Evolutionary conservation across 2,329 filamentous ascomycete genomes (phyloP).

Genomic region (Fusarium chaquense): DNA sequence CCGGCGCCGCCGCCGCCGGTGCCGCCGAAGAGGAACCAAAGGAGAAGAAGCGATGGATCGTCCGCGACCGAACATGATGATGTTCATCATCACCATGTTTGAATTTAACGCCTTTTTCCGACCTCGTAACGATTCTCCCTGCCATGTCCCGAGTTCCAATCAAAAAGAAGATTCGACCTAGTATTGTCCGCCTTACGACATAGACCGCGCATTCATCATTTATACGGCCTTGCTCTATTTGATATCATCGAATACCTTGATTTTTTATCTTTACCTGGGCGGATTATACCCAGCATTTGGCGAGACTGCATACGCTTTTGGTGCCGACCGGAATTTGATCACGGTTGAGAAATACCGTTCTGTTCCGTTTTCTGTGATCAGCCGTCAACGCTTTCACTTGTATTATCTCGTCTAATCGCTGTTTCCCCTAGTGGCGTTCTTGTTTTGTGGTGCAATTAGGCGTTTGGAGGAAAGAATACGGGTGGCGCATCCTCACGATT

Average conservation of each 20-base stretch:
- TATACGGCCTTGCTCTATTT: constrained; percentile 40
- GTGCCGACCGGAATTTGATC: neutral
- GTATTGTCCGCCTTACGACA: constrained; percentile 35
- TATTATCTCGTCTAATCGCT: constrained; percentile 2
- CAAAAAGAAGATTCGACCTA: constrained; percentile 17
- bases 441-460: constrained; percentile 38
- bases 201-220: constrained; percentile 34
- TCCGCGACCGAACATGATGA: constrained; percentile 57
- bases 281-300: constrained; percentile 8
- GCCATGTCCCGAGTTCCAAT: constrained; percentile 16
- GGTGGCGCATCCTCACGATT: constrained; percentile 18
- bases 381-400: neutral
- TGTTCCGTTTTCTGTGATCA: neutral
- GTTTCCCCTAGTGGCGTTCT: constrained; percentile 33
- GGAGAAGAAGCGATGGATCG: constrained; percentile 62
- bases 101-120: constrained; percentile 9
- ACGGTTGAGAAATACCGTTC: constrained; percentile 8
- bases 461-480: constrained; percentile 36
- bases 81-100: neutral
- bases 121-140: constrained; percentile 29
- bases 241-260: constrained; percentile 30
- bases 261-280: constrained; percentile 3
- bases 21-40: constrained; percentile 49
- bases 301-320: neutral
- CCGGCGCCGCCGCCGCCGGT: constrained; percentile 33